Evolutionary conservation across 306 rosid species (phyloP), one percentile per base, ranked within the genome.

Genomic region (Pueraria montana): DNA sequence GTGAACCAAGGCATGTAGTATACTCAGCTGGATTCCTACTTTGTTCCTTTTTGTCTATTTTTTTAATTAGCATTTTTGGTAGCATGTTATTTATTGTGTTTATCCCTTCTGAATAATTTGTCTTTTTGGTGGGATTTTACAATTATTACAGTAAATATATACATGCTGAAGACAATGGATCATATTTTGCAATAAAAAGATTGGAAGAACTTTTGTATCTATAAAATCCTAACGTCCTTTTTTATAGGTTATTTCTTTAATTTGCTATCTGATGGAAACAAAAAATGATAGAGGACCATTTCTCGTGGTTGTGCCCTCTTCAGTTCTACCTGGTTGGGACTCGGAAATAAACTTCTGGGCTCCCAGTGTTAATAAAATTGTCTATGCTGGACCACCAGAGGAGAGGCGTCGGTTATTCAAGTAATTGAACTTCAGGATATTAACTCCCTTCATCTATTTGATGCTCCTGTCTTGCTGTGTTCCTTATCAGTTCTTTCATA

Each of bases 251-350:
- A 96, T 96, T 86, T 87, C 99, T 81, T 89, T 96, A 65, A 96
- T 96, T 73, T 94, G 98, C 85, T 94, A 96, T 90, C 93, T 96
- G 88, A 96, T 96, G 99, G 99, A 94, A 79, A 84, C 95, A 55
- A 96, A 96, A 89, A 92, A 94, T 82, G 99, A 96, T 80, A 88
- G 98, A 87, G 99, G 99, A 65, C 99, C 99, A 20, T 96, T 94
- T 85, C 96, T 96, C 52, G 98, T 96, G 84, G 99, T 96, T 45
- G 99, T 96, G 55, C 99, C 99, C 63, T 96, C 99, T 68, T 94
- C 99, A 32, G 99, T 96, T 76, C 88, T 96, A 81, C 98, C 99
- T 52, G 99, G 99, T 84, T 96, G 99, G 99, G 99, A 89, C 80
- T 75, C 99, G 2, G 99, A 96, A 87, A 96, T 96, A 55, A 91